A percentile compares a stretch with the other conserved stretches of the same genome.
Evolutionary conservation across 208 protist species (phyloP).

Genomic region (Trypanosoma cruzi): DNA sequence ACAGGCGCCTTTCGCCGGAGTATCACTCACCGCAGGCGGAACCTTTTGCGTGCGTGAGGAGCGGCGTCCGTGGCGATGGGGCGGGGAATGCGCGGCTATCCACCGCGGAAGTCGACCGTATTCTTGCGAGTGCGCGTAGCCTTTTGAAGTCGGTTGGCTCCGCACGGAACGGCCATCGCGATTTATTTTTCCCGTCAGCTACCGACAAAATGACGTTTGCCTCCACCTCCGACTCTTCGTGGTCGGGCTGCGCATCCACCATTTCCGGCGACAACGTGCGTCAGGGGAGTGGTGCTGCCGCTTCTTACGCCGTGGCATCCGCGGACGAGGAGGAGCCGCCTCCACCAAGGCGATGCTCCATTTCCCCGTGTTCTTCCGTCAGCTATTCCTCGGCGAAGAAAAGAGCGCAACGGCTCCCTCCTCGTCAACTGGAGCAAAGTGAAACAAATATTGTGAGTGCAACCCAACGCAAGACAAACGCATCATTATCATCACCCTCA

Average conservation of each 20-base stretch:
- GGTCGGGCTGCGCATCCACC: background rate
- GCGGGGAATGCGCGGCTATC: background rate
- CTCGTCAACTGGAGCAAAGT: background rate
- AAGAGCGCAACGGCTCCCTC: background rate
- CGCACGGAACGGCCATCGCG: background rate
- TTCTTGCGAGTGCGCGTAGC: constrained; percentile 17
- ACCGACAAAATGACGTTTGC: background rate
- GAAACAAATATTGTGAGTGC: background rate
- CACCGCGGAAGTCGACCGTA: constrained; percentile 20
- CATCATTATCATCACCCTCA: background rate
- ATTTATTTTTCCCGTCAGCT: background rate
- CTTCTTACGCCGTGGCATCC: background rate
- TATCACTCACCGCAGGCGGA: constrained; percentile 9
- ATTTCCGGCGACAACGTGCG: background rate
- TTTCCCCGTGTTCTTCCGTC: constrained; percentile 23
- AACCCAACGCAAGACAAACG: background rate
- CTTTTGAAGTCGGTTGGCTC: constrained; percentile 2
- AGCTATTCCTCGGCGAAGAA: constrained; percentile 27
- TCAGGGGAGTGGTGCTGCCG: background rate
- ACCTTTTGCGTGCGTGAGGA: background rate
- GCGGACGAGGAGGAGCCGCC: background rate
- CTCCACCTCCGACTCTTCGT: background rate
- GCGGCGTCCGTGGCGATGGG: background rate
- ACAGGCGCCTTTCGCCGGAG: constrained; percentile 23
- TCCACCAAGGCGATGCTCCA: constrained; percentile 2